Base-by-base conservation (phyloP, 2,329 filamentous ascomycete species). In the Elsinoe arachidis region DNA sequence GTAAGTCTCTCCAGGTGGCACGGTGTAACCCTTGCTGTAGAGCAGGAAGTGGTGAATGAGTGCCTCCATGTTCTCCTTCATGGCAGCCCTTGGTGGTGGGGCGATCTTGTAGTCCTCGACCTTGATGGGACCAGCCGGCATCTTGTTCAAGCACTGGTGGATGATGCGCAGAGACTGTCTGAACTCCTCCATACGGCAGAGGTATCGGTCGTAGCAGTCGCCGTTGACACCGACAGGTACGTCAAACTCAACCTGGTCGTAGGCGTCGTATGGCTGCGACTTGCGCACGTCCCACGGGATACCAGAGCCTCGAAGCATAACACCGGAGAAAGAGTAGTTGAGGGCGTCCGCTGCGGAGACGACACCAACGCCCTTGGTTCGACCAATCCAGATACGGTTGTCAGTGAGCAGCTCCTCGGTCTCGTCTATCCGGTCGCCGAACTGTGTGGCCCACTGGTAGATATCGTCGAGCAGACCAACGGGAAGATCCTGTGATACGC, bases 51-150 rank as follows among this genome's bases (percentile, higher is more conserved):
- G 93, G 78, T 99, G 93, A 71, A 99, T 99, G 43, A 99, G 83
- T 38, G 93, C 91, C 78, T 99, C 93, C 95, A 99, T 99, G 80
- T 99, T 99, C 83, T 99, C 93, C 83, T 99, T 99, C 93, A 99
- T 99, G 69, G 93, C 93, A 44, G 89, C 81, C 69, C 93, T 86
- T n/a, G 93, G 95, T 61, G 93, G 93, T 19, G 93, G 93, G 2
- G 89, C 87, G 68, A 99, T 83, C 83, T 99, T 99, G 84, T 97
- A 99, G 76, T 99, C 93, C 76, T 99, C 93, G 41, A 96, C 90
- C 65, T 92, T 88, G 70, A 97, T 83, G 55, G 93, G 93, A 26
- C 93, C 93, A 51, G 88, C 81, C 51, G 95, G 92, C 89, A 99
- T 99, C 80, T 99, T 90, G 81, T 99, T 97, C 66, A 99, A 78